Conservation (phyloP, 768 basidiomycete genomes). For the Crassisporium funariophilum region DNA sequence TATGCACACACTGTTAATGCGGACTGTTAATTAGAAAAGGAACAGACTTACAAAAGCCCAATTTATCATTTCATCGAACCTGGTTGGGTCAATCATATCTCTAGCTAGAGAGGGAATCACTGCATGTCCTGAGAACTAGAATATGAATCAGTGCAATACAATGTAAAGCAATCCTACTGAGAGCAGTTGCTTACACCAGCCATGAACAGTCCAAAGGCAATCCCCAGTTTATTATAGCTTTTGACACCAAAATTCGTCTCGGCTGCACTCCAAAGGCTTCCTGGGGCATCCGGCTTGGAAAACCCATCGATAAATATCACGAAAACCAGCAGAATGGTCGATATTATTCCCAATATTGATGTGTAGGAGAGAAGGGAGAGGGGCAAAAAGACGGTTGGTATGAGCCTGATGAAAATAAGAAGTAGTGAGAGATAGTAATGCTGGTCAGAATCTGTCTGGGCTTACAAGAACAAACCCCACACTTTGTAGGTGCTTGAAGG, state of each 20-base stretch:
- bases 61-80: conserved; percentile 83
- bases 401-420: conserved; percentile 49
- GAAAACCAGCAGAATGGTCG: conserved; percentile 70
- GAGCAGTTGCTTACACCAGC: conserved; percentile 64
- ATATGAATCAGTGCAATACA: neutral
- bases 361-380: conserved; percentile 85
- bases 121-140: conserved; percentile 87
- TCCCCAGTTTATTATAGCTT: conserved; percentile 60
- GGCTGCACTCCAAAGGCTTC: conserved; percentile 78
- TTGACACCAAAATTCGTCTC: conserved; percentile 62
- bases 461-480: conserved; percentile 70
- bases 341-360: conserved; percentile 83
- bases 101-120: conserved; percentile 87
- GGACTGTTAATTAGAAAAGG: neutral
- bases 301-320: conserved; percentile 86
- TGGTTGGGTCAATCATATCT: conserved; percentile 84
- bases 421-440: conserved; percentile 4
- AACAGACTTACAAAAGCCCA: conserved; percentile 72
- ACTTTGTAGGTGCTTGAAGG: conserved; percentile 76
- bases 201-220: conserved; percentile 90
- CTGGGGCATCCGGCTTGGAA: conserved; percentile 69
- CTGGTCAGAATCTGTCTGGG: conserved; percentile 4
- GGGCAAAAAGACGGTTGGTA: conserved; percentile 86
- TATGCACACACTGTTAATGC: neutral
- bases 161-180: neutral